These are phyloP conservation scores for Paramecium tetraurelia DNA, from an alignment of 73 alveolate genomes.

Conservation along the genomic window DNA sequence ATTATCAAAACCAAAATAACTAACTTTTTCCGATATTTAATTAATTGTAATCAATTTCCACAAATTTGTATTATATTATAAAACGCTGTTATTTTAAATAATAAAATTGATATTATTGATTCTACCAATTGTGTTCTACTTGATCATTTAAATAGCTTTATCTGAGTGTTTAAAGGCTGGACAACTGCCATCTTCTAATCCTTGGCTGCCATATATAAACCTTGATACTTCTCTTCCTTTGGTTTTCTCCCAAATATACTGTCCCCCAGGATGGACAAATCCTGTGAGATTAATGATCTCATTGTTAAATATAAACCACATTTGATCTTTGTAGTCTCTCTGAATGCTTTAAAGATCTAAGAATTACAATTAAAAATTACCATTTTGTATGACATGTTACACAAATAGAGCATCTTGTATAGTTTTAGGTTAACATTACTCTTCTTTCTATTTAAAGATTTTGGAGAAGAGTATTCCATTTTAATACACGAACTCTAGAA, in stretches of 20 bases:
- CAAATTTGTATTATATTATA: neutral
- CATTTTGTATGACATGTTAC: neutral
- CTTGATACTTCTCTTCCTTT: conserved; percentile 75
- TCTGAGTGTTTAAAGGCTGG: conserved; percentile 14
- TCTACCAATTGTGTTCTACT: neutral
- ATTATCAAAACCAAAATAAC: conserved; percentile 18
- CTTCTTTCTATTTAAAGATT: neutral
- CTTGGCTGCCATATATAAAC: conserved; percentile 72
- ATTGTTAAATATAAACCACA: conserved; percentile 53
- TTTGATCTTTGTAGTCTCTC: neutral
- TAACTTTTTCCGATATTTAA: neutral
- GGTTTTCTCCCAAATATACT: conserved; percentile 63
- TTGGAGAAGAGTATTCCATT: neutral
- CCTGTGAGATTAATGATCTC: conserved; percentile 30
- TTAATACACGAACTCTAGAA: neutral
- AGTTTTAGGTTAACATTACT: neutral
- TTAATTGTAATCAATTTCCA: conserved; percentile 3
- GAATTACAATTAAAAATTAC: neutral
- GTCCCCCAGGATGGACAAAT: conserved; percentile 74
- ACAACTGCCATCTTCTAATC: conserved; percentile 57
- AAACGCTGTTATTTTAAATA: neutral
- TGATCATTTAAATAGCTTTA: conserved; percentile 53
- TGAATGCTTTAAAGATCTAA: neutral
- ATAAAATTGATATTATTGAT: neutral
- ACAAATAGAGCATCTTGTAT: neutral